Evolutionary conservation across 2,329 filamentous ascomycete species (phyloP).

Genomic region (Davidsoniella eucalypti): DNA sequence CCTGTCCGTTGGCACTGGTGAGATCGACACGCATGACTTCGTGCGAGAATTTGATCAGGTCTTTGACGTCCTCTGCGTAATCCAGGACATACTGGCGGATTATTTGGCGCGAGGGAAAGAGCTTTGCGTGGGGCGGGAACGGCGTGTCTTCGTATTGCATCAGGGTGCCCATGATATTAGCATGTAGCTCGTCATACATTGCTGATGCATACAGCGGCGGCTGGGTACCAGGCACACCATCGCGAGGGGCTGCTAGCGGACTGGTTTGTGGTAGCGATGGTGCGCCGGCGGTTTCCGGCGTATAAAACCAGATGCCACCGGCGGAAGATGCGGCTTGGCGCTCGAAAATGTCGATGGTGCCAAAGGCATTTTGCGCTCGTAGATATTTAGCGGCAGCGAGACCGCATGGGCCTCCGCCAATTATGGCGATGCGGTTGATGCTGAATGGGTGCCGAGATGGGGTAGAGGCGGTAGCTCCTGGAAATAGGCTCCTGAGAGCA

Average conservation of each 20-base stretch:
- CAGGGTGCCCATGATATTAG: conserved; percentile 67
- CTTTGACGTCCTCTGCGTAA: conserved; percentile 52
- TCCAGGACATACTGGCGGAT: conserved; percentile 59
- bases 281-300: conserved; percentile 28
- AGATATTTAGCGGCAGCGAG: conserved; percentile 70
- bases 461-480: not conserved
- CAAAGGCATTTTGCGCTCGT: conserved; percentile 48
- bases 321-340: conserved; percentile 46
- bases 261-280: conserved; percentile 52
- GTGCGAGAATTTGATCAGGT: conserved; percentile 52
- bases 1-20: conserved; percentile 14
- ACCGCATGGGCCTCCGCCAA: conserved; percentile 71
- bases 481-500: not conserved
- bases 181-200: conserved; percentile 67
- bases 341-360: conserved; percentile 62
- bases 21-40: conserved; percentile 46
- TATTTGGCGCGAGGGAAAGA: conserved; percentile 57
- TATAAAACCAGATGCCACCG: conserved; percentile 81
- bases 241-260: conserved; percentile 46
- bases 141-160: conserved; percentile 64
- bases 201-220: conserved; percentile 59
- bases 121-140: conserved; percentile 45
- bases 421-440: conserved; percentile 51
- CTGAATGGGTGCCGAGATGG: conserved; percentile 21
- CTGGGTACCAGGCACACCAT: conserved; percentile 15